A percentile compares a stretch with the other conserved stretches of the same genome.
Evolutionary conservation across 768 basidiomycete species (phyloP).

Genomic region (Agaricus bisporus): DNA sequence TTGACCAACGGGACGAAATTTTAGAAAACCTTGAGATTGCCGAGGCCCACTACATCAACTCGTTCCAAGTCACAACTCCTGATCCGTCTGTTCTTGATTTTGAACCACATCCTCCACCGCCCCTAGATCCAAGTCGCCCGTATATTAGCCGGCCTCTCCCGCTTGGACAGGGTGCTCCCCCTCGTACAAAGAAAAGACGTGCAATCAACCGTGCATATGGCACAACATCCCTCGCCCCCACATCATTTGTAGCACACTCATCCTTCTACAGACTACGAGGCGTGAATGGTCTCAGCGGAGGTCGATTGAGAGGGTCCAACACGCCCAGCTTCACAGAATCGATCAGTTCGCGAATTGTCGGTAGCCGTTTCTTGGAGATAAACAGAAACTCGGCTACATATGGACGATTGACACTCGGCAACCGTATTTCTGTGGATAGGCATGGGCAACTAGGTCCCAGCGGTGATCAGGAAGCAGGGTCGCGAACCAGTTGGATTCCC

Average conservation of each 20-base stretch:
- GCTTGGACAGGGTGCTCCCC: constrained; percentile 30
- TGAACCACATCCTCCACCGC: constrained; percentile 33
- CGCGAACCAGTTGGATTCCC: constrained; percentile 35
- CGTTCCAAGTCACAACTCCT: constrained; percentile 67
- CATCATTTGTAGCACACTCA: constrained; percentile 74
- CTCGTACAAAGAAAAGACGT: constrained; percentile 37
- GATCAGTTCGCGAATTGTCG: constrained; percentile 55
- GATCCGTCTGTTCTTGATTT: constrained; percentile 66
- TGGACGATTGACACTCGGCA: constrained; percentile 57
- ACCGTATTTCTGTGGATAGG: constrained; percentile 46
- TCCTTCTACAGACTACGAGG: constrained; percentile 72
- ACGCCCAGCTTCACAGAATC: constrained; percentile 50
- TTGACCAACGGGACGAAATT: constrained; percentile 70
- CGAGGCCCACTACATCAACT: constrained; percentile 71
- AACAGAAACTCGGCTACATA: constrained; percentile 52
- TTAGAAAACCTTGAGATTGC: constrained; percentile 78
- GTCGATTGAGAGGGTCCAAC: constrained; percentile 44
- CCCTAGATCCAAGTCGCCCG: constrained; percentile 38
- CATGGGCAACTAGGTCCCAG: constrained; percentile 41
- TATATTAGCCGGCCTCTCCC: constrained; percentile 68
- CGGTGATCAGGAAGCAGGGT: constrained; percentile 10
- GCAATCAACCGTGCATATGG: constrained; percentile 59
- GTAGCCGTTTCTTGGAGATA: constrained; percentile 69
- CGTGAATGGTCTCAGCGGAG: constrained; percentile 54
- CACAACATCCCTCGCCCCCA: constrained; percentile 65